Percentiles rank a stretch among this genome's conserved stretches.
Evolutionary conservation across 2,329 filamentous ascomycete species (phyloP).

Genomic region (Pseudogymnoascus sp.): DNA sequence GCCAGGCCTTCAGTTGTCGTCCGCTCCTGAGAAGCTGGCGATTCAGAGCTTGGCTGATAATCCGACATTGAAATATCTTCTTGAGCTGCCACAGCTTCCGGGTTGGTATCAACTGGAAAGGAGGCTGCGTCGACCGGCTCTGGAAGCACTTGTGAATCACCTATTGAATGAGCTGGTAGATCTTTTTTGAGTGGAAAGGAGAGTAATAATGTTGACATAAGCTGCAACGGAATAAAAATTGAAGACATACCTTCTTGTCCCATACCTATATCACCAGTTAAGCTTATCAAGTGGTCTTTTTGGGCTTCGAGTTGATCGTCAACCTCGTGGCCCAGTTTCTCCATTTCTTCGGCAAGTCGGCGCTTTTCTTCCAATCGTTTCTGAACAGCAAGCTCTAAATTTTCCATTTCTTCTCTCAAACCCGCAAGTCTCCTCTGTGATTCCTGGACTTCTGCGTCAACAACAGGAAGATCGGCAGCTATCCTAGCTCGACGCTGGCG

Average conservation of each 20-base stretch:
- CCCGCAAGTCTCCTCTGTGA: slow-evolving; percentile 24
- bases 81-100: not conserved
- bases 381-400: slow-evolving; percentile 26
- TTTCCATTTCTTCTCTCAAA: slow-evolving; percentile 26
- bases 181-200: not conserved
- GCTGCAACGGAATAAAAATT: not conserved
- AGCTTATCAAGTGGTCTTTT: slow-evolving; percentile 27
- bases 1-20: not conserved
- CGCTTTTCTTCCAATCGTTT: slow-evolving; percentile 29
- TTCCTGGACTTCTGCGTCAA: slow-evolving; percentile 29
- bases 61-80: not conserved
- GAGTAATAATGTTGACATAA: not conserved
- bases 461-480: slow-evolving; percentile 24
- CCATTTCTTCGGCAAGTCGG: slow-evolving; percentile 28
- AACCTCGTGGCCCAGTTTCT: slow-evolving; percentile 28
- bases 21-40: not conserved
- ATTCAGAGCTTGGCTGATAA: not conserved
- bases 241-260: slow-evolving; percentile 12
- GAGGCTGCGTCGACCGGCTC: not conserved
- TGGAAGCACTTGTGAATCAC: slow-evolving; percentile 8
- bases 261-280: slow-evolving; percentile 22
- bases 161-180: slow-evolving; percentile 20
- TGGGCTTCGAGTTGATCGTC: slow-evolving; percentile 29
- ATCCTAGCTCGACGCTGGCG: slow-evolving; percentile 27
- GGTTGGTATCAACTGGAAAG: not conserved